Evolutionary conservation across 2,329 filamentous ascomycete species (phyloP).

Genomic region (Ophiognomonia clavigignenti-juglandacearum): DNA sequence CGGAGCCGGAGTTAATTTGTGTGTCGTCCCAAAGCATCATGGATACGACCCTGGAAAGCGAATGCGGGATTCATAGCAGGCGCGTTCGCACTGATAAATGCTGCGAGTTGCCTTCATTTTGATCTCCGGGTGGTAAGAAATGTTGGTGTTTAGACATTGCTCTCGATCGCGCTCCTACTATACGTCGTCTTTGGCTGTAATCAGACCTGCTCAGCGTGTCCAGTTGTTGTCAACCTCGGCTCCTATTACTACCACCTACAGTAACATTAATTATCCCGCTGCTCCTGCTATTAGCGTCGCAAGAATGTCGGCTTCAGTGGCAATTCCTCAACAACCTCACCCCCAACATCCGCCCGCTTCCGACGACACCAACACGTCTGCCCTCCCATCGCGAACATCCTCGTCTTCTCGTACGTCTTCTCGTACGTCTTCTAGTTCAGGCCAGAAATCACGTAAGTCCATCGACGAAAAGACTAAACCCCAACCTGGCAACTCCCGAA

Average conservation of each 20-base stretch:
- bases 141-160: conserved; percentile 1
- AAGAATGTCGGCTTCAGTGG: conserved; percentile 26
- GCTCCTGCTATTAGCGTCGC: conserved; percentile 6
- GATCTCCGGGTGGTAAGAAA: neutral
- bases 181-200: neutral
- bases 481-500: conserved; percentile 11
- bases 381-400: conserved; percentile 3
- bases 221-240: neutral
- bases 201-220: neutral
- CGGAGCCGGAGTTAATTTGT: too few relatives aligned
- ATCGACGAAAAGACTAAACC: neutral
- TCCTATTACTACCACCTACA: neutral
- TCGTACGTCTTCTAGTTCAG: conserved; percentile 1
- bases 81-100: too few relatives aligned
- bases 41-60: too few relatives aligned
- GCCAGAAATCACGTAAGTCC: conserved; percentile 7
- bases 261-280: conserved; percentile 3
- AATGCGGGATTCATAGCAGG: too few relatives aligned
- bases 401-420: conserved; percentile 9
- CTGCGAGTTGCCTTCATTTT: neutral
- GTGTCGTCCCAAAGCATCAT: too few relatives aligned
- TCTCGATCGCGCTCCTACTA: neutral
- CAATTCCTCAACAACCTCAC: conserved; percentile 18
- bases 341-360: conserved; percentile 2
- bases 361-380: neutral